These are phyloP conservation scores for Sphagnum contortum DNA, from an alignment of 225 moss, liverwort and hornwort species.

Conservation along the genomic window DNA sequence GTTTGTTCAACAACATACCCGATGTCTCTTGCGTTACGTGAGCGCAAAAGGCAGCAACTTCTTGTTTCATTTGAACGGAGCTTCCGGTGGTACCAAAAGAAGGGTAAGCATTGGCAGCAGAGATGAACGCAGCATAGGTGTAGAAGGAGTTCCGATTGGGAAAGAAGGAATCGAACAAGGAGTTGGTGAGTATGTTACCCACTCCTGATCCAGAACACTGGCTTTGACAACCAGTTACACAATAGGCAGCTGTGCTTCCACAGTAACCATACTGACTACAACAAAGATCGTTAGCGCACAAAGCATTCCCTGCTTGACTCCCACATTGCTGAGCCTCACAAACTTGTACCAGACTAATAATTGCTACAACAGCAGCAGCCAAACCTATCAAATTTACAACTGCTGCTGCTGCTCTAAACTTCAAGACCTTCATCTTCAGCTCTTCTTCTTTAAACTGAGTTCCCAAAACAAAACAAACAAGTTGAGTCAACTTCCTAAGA, in stretches of 20 bases:
- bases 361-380: too few relatives aligned
- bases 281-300: conserved; percentile 4
- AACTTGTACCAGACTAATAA: too few relatives aligned
- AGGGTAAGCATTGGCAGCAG: conserved; percentile 1
- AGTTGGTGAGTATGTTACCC: neutral
- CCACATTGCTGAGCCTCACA: too few relatives aligned
- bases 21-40: conserved; percentile 5
- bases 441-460: too few relatives aligned
- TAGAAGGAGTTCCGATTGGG: conserved; percentile 4
- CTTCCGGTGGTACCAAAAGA: neutral
- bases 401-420: too few relatives aligned
- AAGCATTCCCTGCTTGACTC: too few relatives aligned
- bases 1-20: neutral
- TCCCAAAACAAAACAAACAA: too few relatives aligned
- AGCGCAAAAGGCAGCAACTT: conserved; percentile 4
- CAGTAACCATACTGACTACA: conserved; percentile 11
- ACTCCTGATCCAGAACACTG: neutral
- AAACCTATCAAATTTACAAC: too few relatives aligned
- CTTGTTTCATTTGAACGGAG: neutral
- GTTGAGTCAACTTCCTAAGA: too few relatives aligned
- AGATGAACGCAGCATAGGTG: conserved; percentile 1
- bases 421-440: too few relatives aligned
- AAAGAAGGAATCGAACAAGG: neutral
- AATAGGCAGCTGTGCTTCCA: conserved; percentile 2
- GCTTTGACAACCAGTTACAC: conserved; percentile 7